Base-by-base conservation (phyloP, 2,329 filamentous ascomycete species). In the Rhynchosporium secalis region DNA sequence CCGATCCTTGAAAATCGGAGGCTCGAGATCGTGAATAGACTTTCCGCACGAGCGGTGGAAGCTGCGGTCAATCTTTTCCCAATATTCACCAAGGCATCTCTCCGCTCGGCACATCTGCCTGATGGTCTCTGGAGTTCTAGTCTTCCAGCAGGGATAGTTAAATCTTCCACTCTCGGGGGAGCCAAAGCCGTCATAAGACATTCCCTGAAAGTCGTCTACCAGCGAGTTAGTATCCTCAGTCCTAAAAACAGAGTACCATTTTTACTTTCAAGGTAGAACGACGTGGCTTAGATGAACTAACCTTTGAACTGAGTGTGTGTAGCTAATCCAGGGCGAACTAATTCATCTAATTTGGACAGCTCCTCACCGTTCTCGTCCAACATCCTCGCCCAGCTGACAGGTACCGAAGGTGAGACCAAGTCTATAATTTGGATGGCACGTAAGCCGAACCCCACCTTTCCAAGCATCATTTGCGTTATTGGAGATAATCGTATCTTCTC, bases 71-170 rank as follows among this genome's bases (percentile, higher is more conserved):
- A 54, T 40, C 20, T 7, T 54, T 20, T 54, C 51, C 51, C 51
- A 54, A 20, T 54, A 54, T 20, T 40, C 9, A 15, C 29, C 51
- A 2, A 54, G n/a, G 3, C n/a, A 54, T 40, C 28, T 28, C 28
- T 54, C 36, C 12, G 51, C 51, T 41, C 36, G 36, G 38, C 51
- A 20, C 51, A 41, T 54, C 51, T 54, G 36, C 8, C 28, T 33
- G 13, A 54, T 41, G 20, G 12, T 54, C 33, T 41, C 33, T 5
- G 12, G 51, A 40, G 26, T 54, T 12, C 51, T 41, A 4, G 33
- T 38, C 20, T 54, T 41, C 51, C 51, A 54, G 9, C 51, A 54
- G 10, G 51, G 51, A 29, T 54, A 54, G 9, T 54, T 33, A 41
- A 41, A 54, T 41, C 10, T 40, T n/a, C 33, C 36, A 26, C 36